These are phyloP conservation scores for Moesziomyces sp. DNA, from an alignment of 1,284 basidiomycete species.

Conservation along the genomic window DNA sequence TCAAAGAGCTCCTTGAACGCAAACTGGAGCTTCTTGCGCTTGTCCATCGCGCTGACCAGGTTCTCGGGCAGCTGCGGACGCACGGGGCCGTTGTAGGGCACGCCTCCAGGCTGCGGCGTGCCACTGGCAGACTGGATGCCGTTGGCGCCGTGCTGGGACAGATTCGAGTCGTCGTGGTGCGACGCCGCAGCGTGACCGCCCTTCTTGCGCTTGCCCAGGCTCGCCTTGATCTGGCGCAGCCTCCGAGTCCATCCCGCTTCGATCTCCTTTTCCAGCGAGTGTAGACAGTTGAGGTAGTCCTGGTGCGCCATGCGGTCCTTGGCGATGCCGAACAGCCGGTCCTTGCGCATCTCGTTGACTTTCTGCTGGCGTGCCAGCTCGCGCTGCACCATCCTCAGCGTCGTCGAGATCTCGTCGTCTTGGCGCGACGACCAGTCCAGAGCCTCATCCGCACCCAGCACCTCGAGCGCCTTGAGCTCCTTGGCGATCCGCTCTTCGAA, in stretches of 20 bases:
- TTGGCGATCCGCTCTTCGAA: constrained; percentile 72
- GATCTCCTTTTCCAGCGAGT: constrained; percentile 65
- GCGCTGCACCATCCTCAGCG: constrained; percentile 87
- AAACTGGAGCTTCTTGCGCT: constrained; percentile 50
- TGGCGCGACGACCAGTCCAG: constrained; percentile 53
- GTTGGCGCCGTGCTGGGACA: constrained; percentile 26
- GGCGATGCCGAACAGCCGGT: constrained; percentile 80
- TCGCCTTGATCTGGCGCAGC: constrained; percentile 61
- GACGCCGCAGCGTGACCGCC: constrained; percentile 20
- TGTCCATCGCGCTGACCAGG: constrained; percentile 56
- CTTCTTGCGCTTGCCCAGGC: constrained; percentile 63
- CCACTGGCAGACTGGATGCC: constrained; percentile 34
- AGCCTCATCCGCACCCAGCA: constrained; percentile 71
- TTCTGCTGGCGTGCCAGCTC: constrained; percentile 80
- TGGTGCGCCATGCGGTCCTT: constrained; percentile 87
- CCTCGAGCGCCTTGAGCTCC: constrained; percentile 71
- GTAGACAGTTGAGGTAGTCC: constrained; percentile 61
- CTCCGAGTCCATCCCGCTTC: constrained; percentile 64
- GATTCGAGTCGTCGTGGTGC: constrained; percentile 34
- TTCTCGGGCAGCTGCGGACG: constrained; percentile 58
- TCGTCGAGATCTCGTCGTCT: constrained; percentile 91
- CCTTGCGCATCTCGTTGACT: constrained; percentile 84
- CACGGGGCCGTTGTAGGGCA: constrained; percentile 51
- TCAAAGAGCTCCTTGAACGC: constrained; percentile 63
- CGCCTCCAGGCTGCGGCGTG: constrained; percentile 29